These are phyloP conservation scores for Mycena rosella DNA, from an alignment of 768 basidiomycete genomes.

Conservation along the genomic window DNA sequence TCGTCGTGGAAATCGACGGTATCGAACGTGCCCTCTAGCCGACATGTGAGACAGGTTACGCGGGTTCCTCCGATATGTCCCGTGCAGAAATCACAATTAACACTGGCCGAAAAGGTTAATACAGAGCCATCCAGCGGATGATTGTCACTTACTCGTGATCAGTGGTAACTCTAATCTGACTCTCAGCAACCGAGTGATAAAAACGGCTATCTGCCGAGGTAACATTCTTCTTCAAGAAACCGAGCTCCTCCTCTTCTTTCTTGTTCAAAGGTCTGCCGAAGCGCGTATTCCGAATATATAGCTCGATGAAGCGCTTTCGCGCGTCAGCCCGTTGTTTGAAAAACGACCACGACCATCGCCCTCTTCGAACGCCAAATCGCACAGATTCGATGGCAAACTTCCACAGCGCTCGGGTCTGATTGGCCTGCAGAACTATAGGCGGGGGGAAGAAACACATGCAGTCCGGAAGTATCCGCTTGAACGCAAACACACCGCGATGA, in stretches of 20 bases:
- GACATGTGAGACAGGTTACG: constrained; percentile 48
- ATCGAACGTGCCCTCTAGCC: constrained; percentile 34
- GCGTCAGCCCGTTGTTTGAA: constrained; percentile 44
- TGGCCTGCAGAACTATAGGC: constrained; percentile 39
- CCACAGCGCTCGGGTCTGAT: constrained; percentile 46
- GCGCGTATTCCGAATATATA: constrained; percentile 37
- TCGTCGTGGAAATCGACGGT: constrained; percentile 47
- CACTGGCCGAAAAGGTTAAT: constrained; percentile 16
- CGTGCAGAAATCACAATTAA: constrained; percentile 41
- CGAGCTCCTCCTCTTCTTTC: constrained; percentile 39
- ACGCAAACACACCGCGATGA: constrained; percentile 40
- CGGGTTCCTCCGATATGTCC: constrained; percentile 46
- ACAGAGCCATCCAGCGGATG: neutral
- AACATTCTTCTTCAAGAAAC: constrained; percentile 32
- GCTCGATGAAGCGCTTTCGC: constrained; percentile 42
- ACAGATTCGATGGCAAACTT: constrained; percentile 46
- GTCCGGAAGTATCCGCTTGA: constrained; percentile 41
- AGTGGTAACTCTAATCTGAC: constrained; percentile 38
- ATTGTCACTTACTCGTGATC: constrained; percentile 40
- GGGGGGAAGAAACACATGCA: constrained; percentile 44
- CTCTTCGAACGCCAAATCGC: constrained; percentile 38
- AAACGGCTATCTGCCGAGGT: constrained; percentile 40
- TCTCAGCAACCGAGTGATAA: constrained; percentile 39
- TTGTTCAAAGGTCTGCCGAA: constrained; percentile 38
- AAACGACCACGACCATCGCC: constrained; percentile 46